Base-by-base conservation (phyloP, 2,329 filamentous ascomycete species). In the Periglandula ipomoeae region DNA sequence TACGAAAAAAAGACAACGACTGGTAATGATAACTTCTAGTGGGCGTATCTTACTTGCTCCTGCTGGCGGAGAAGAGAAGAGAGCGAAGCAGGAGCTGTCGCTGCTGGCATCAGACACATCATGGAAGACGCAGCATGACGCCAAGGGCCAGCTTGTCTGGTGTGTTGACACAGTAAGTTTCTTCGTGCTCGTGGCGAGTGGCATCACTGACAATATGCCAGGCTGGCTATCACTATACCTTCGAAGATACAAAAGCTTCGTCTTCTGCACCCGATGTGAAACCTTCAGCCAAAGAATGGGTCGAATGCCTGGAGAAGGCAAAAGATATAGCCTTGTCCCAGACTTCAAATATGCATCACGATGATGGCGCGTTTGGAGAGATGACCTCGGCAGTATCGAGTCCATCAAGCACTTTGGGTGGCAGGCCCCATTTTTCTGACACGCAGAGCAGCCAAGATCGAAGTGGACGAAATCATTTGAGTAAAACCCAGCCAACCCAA, bases 11-110 rank as follows among this genome's bases (percentile, higher is more conserved):
- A 78, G 90, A 55, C 89, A 95, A 63, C 79, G 93, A 42, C 73
- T 98, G 47, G 93, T 98, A 6, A 90, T 98, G 83, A 81, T 98
- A 47, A 98, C 93, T 3, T 94, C 89, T 1, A 89, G 87, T 58
- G 93, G 86, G 15, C 83, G 93, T 39, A 85, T 98, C 46, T 83
- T 98, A 43, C 76, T 98, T 60, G 91, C 89, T 11, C 87, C 93
- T 5, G 85, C 90, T 22, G 90, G 91, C 6, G 93, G 91, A 0
- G 93, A 95, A 55, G 91, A 97, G 63, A 98, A 98, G 70, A 90
- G 93, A 65, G 79, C 89, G 20, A 98, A 98, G 65, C 79, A 88
- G 59, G 93, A 98, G 57, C 81, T 98, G 32, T 88, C 87, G n/a
- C 74, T 98, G 23, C 71, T 95, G 19, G 76, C 78, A 2, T 72